Evolutionary conservation across 2,329 filamentous ascomycete genomes (phyloP), one percentile per base, ranked within the genome.

Genomic region (Botryotinia convoluta): DNA sequence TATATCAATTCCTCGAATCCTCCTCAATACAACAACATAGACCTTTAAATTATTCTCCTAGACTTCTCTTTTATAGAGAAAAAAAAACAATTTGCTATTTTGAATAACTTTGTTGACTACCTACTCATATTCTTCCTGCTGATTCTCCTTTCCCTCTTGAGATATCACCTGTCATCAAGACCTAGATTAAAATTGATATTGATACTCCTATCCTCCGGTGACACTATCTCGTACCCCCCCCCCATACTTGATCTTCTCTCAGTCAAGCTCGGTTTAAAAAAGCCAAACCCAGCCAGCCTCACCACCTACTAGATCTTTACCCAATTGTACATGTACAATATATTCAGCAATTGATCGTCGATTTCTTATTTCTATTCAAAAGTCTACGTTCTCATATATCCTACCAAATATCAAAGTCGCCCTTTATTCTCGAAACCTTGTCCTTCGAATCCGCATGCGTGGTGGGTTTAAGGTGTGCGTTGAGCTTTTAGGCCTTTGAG

Each of bases 401-500:
- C 32, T 61, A 44, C 32, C 54, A 37, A 57, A 61, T 35, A 37
- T 51, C 32, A 35, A 51, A 39, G 42, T 29, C 54, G 26, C 32
- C 63, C 42, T 69, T 60, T 32, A 32, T 51, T 44, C 26, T 69
- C 71, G 29, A 48, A 37, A 37, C n/a, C 22, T 44, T 59, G 26
- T 37, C 59, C 61, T 45, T 26, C 57, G 51, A 42, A 44, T 68
- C 62, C 71, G 63, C 42, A 72, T 72, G 71, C 63, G 63, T 63
- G 44, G 61, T 37, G 59, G 42, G 45, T 7, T 45, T 44, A 57
- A 64, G 73, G 37, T 62, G 73, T 74, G 37, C 70, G 62, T 68
- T 74, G 73, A 77, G 76, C 75, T 78, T 51, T 71, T 72, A 57
- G 69, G 73, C 73, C 57, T 67, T 61, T 60, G 71, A 73, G 74